A percentile compares a stretch with the other conserved stretches of the same genome.
These are phyloP conservation scores for Geotrichum phurueaensis DNA, from an alignment of 1,139 yeast genomes.

Conservation along the genomic window DNA sequence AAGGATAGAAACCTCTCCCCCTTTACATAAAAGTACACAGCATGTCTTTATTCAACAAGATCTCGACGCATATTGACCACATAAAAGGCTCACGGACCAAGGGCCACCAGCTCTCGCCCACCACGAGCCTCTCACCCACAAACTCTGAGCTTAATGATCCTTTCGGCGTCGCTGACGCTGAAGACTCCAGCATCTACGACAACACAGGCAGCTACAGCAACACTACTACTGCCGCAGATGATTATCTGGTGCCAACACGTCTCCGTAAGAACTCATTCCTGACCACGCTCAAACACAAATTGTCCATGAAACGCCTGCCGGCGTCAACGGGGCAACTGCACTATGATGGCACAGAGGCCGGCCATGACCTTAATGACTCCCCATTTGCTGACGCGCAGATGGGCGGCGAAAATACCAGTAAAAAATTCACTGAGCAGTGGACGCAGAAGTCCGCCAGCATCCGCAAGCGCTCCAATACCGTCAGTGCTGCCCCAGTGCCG, in stretches of 20 bases:
- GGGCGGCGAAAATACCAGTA: neutral
- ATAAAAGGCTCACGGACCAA: neutral
- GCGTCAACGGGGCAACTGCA: neutral
- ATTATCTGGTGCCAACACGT: neutral
- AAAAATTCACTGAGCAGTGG: neutral
- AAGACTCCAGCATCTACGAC: neutral
- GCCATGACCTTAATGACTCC: neutral
- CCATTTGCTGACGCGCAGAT: neutral
- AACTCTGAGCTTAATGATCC: neutral
- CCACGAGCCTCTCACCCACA: neutral
- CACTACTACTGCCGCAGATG: neutral
- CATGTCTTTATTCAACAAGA: conserved; percentile 12
- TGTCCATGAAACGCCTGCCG: neutral
- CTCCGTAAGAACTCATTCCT: neutral
- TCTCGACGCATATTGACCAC: conserved; percentile 9
- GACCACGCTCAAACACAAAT: neutral
- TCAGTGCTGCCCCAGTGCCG: neutral
- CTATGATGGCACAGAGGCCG: neutral
- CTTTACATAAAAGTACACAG: neutral
- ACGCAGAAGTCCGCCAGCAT: neutral
- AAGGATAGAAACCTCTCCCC: too few species aligned
- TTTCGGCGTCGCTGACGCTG: neutral
- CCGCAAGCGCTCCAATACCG: neutral
- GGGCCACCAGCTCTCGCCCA: neutral
- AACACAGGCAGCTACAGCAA: neutral